Evolutionary conservation across 2,329 filamentous ascomycete genomes (phyloP).

Genomic region (Pyrenochaeta sp.): DNA sequence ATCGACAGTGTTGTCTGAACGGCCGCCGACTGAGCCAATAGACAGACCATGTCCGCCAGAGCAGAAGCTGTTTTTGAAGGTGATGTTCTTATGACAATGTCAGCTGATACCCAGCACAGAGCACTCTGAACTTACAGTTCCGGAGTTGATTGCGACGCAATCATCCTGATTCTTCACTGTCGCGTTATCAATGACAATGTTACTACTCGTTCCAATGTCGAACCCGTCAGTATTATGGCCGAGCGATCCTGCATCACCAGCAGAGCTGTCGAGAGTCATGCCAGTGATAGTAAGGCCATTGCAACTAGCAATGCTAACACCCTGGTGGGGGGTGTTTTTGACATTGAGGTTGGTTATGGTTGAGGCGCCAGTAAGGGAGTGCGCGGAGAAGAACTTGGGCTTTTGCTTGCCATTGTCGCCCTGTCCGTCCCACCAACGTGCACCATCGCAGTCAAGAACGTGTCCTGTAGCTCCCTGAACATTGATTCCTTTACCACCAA

Average conservation of each 20-base stretch:
- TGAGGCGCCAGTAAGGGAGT: slow-evolving; percentile 60
- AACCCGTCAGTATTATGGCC: slow-evolving; percentile 65
- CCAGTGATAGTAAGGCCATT: slow-evolving; percentile 56
- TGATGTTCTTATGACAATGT: slow-evolving; percentile 30
- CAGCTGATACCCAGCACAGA: slow-evolving; percentile 4
- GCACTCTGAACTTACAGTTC: slow-evolving; percentile 43
- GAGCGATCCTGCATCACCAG: slow-evolving; percentile 53
- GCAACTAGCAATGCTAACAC: slow-evolving; percentile 56
- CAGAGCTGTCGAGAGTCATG: slow-evolving; percentile 66
- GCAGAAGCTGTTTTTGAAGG: slow-evolving; percentile 55
- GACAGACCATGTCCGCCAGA: slow-evolving; percentile 64
- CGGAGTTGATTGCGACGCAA: slow-evolving; percentile 66
- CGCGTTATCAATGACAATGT: slow-evolving; percentile 60
- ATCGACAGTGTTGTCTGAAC: slow-evolving; percentile 62
- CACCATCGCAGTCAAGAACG: slow-evolving; percentile 65
- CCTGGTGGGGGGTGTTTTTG: slow-evolving; percentile 64
- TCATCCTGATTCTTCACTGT: slow-evolving; percentile 67
- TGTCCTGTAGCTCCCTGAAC: slow-evolving; percentile 66
- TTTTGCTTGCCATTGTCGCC: slow-evolving; percentile 56
- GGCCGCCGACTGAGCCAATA: slow-evolving; percentile 66
- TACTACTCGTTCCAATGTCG: slow-evolving; percentile 60
- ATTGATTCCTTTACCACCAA: slow-evolving; percentile 66
- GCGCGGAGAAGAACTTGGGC: slow-evolving; percentile 63
- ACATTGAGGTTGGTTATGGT: slow-evolving; percentile 60
- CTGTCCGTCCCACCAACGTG: slow-evolving; percentile 60